These are phyloP conservation scores for Cystofilobasidium ferigula DNA, from an alignment of 768 basidiomycete genomes.

Conservation along the genomic window DNA sequence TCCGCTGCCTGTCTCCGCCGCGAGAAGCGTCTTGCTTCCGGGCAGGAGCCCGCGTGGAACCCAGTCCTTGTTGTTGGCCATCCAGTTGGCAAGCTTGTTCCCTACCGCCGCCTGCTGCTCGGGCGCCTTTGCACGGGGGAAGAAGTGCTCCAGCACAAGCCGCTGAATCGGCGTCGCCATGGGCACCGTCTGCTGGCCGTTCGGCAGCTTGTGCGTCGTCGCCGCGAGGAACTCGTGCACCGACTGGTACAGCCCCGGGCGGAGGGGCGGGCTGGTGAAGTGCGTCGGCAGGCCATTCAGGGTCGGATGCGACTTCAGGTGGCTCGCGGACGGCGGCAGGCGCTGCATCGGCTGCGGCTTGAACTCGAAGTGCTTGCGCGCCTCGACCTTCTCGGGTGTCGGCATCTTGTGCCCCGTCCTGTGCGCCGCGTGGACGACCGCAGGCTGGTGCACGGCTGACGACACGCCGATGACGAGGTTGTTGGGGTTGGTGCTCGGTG, in stretches of 20 bases:
- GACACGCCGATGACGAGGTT: slow-evolving; percentile 13
- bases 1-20: slow-evolving; percentile 81
- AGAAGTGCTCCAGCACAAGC: slow-evolving; percentile 23
- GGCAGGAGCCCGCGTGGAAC: slow-evolving; percentile 11
- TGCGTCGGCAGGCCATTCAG: slow-evolving; percentile 15
- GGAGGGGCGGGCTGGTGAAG: slow-evolving; percentile 21
- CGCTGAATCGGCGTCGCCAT: slow-evolving; percentile 22
- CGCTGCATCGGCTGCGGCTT: slow-evolving; percentile 10
- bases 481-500: not conserved
- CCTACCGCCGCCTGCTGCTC: not conserved
- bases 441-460: not conserved
- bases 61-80: not conserved
- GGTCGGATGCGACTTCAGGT: slow-evolving; percentile 20
- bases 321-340: slow-evolving; percentile 2
- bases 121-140: no score
- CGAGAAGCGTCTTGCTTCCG: slow-evolving; percentile 51
- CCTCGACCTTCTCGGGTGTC: not conserved
- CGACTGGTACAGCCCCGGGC: slow-evolving; percentile 1
- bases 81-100: not conserved
- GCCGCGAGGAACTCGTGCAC: slow-evolving; percentile 11
- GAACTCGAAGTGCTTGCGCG: slow-evolving; percentile 19
- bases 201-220: not conserved
- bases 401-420: not conserved
- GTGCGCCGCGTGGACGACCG: not conserved
- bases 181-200: not conserved